Evolutionary conservation across 139 green algal genomes (phyloP), one percentile per base, ranked within the genome.

Genomic region (Coelastrella sp.): DNA sequence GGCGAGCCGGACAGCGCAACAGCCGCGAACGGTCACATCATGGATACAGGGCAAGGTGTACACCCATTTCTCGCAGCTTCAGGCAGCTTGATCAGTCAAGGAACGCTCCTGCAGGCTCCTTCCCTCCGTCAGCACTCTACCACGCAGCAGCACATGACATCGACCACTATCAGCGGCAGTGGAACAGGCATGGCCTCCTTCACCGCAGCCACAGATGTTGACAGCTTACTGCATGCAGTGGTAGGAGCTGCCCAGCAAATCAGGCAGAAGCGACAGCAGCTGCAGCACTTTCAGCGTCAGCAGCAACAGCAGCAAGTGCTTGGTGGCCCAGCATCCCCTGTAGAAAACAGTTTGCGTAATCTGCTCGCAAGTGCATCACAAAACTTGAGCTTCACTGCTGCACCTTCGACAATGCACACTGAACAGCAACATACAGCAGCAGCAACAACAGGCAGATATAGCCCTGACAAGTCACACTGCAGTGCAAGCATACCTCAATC

Each of bases 401-500:
- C 48, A 57, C 48, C 48, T 23, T 4, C 2, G 48, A 57, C 13
- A 23, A 11, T 23, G 48, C 48, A 57, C 48, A 57, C 13, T 57
- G 48, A 11, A 57, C 48, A 23, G 48, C 48, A 11, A 2, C 48
- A 57, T 11, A 57, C 48, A 57, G 68, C 68, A 59, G 68, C 27
- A 77, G 68, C 68, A 76, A n/a, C 37, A 77, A 27, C 68, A 53
- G 23, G n/a, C n/a, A n/a, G n/a, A n/a, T n/a, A n/a, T n/a, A n/a
- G n/a, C n/a, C n/a, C n/a, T n/a, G n/a, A n/a, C n/a, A n/a, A n/a
- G n/a, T n/a, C n/a, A n/a, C n/a, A n/a, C n/a, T n/a, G n/a, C n/a
- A n/a, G n/a, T n/a, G n/a, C n/a, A n/a, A n/a, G n/a, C n/a, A n/a
- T n/a, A n/a, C n/a, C n/a, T n/a, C n/a, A n/a, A n/a, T n/a, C n/a